phyloP scores from a whole-genome alignment of 768 basidiomycete species.

The Pleurotus tuoliensis region DNA sequence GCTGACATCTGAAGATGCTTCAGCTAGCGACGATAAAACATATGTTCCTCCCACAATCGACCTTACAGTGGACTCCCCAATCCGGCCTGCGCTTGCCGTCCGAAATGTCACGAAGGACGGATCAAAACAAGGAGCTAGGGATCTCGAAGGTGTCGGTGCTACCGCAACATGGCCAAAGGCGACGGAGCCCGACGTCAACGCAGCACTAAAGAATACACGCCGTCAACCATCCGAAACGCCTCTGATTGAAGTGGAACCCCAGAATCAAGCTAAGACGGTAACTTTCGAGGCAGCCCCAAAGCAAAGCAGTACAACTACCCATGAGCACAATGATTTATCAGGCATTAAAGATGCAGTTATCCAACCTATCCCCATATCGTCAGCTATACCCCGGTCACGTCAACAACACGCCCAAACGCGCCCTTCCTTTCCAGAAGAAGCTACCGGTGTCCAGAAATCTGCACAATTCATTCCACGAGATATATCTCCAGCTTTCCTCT shows the following conservation, averaged over 20 bases:
- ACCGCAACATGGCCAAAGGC: too few species aligned
- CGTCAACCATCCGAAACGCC: too few species aligned
- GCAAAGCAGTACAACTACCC: background rate
- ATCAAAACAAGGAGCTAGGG: background rate
- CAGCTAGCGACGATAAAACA: background rate
- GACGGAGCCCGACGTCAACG: too few species aligned
- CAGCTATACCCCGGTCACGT: background rate
- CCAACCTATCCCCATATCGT: background rate
- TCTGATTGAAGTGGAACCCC: too few species aligned
- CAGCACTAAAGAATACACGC: too few species aligned
- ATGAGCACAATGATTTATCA: too few species aligned
- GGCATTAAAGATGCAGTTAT: background rate
- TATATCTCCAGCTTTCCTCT: background rate
- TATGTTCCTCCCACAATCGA: conserved; percentile 35
- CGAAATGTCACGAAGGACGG: background rate
- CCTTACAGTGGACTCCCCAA: conserved; percentile 32
- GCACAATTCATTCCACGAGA: background rate
- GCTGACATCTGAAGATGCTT: background rate
- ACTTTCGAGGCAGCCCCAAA: background rate
- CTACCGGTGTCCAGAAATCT: background rate
- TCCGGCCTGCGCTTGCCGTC: background rate
- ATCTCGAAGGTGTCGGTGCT: too few species aligned
- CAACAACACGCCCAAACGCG: background rate
- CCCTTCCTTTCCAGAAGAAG: background rate
- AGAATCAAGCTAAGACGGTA: background rate